Percentiles rank a stretch among this genome's conserved stretches.
phyloP scores from a whole-genome alignment of 768 basidiomycete genomes.

The Boletales sp. region DNA sequence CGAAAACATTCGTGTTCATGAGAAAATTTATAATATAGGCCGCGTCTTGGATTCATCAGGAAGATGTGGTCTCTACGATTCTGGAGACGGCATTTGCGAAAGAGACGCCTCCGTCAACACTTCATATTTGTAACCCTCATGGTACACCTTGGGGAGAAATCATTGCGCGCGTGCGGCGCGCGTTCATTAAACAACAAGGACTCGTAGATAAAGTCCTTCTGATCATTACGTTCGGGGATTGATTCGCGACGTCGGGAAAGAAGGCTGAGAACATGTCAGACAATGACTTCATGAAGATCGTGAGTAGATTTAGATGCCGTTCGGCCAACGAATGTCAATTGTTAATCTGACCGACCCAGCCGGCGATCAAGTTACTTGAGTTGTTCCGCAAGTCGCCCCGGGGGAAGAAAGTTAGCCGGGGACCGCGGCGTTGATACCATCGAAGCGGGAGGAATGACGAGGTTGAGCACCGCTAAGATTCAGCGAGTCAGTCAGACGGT shows the following conservation, averaged over 20 bases:
- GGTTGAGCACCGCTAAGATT: conserved; percentile 14
- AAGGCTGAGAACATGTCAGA: conserved; percentile 9
- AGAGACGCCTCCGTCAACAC: conserved; percentile 12
- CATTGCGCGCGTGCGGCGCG: conserved; percentile 22
- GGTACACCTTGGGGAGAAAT: conserved; percentile 31
- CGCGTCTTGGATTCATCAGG: conserved; percentile 41
- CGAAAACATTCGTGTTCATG: not conserved
- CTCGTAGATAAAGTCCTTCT: conserved; percentile 15
- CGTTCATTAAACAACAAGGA: conserved; percentile 11
- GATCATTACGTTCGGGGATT: conserved; percentile 33
- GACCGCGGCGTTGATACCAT: not conserved
- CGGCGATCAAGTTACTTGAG: conserved; percentile 33
- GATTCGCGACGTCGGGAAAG: conserved; percentile 29
- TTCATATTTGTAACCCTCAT: conserved; percentile 39
- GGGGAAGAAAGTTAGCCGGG: conserved; percentile 11
- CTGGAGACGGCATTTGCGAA: conserved; percentile 24
- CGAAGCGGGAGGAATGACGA: conserved; percentile 21
- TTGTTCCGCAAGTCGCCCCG: conserved; percentile 26
- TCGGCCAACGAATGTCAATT: not conserved
- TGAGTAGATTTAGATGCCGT: conserved; percentile 16
- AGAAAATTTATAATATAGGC: too few relatives aligned
- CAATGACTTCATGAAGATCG: conserved; percentile 30
- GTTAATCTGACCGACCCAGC: conserved; percentile 15
- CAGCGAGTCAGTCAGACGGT: not conserved
- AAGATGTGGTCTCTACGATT: conserved; percentile 33